Evolutionary conservation across 2,329 filamentous ascomycete genomes (phyloP).

Genomic region (Claviceps paspali): DNA sequence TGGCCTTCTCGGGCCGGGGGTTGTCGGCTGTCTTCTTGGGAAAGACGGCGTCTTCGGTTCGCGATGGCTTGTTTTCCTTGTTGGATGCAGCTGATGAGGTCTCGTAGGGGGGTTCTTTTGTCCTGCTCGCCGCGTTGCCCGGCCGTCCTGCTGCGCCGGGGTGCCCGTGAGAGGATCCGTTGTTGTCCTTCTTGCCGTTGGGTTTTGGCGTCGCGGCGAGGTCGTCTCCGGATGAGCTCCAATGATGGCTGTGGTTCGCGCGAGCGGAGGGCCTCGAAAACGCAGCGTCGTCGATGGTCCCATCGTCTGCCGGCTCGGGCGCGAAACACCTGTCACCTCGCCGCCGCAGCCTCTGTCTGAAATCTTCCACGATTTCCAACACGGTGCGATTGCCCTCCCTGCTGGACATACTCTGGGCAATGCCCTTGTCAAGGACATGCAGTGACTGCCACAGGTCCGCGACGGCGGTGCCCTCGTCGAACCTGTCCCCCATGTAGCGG

Average conservation of each 20-base stretch:
- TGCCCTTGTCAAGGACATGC: conserved; percentile 3
- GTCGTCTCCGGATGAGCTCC: too few relatives aligned
- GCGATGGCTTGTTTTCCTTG: background rate
- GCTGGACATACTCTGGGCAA: background rate
- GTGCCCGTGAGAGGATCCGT: too few relatives aligned
- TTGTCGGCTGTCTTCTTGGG: background rate
- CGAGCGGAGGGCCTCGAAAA: background rate
- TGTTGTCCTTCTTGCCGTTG: too few relatives aligned
- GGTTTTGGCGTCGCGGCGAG: too few relatives aligned
- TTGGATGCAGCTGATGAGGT: too few relatives aligned
- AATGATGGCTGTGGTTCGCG: too few relatives aligned
- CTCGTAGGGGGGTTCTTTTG: too few relatives aligned
- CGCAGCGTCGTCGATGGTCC: background rate
- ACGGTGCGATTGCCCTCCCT: background rate
- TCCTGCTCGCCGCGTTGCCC: too few relatives aligned
- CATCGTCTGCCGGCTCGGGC: background rate
- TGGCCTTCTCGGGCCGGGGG: background rate
- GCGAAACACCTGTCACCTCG: background rate
- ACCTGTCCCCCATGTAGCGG: background rate
- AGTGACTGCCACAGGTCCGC: conserved; percentile 1
- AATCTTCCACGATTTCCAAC: conserved; percentile 6
- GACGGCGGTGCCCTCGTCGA: conserved; percentile 3
- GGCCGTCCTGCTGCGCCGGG: too few relatives aligned
- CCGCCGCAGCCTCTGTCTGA: conserved; percentile 3
- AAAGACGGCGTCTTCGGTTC: background rate